Percentiles rank a stretch among this genome's conserved stretches.
phyloP scores from a whole-genome alignment of 176 grass and related monocot genomes.

The Typha latifolia region DNA sequence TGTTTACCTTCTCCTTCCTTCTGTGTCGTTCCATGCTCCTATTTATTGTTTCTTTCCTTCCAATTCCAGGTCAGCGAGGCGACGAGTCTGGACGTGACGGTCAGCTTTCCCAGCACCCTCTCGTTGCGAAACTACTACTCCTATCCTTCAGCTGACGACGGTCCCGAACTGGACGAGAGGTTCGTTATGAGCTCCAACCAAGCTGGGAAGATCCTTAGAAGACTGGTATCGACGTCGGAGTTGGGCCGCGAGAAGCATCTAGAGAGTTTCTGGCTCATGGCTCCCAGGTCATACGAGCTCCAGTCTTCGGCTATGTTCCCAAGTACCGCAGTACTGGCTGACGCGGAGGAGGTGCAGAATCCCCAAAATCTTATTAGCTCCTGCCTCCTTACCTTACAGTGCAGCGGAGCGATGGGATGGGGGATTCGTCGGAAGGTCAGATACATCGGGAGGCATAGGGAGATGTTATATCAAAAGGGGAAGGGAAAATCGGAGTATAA shows the following conservation, averaged over 20 bases:
- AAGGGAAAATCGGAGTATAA: not conserved
- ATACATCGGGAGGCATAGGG: conserved; percentile 30
- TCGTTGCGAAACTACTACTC: conserved; percentile 61
- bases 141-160: conserved; percentile 3
- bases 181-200: conserved; percentile 78
- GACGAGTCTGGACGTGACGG: conserved; percentile 50
- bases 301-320: not conserved
- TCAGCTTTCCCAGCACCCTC: conserved; percentile 56
- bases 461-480: conserved; percentile 4
- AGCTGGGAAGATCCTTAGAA: conserved; percentile 36
- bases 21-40: not conserved
- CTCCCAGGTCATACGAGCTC: conserved; percentile 32
- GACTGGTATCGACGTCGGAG: conserved; percentile 21
- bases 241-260: conserved; percentile 28
- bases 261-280: conserved; percentile 48
- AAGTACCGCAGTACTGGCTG: not conserved
- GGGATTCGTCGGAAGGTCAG: conserved; percentile 36
- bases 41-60: not conserved
- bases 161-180: conserved; percentile 68
- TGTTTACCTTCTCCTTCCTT: not conserved
- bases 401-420: conserved; percentile 32
- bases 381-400: conserved; percentile 40
- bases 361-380: not conserved
- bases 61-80: conserved; percentile 42
- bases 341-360: not conserved